Percentiles rank a stretch among this genome's conserved stretches.
These are phyloP conservation scores for Nicotiana knightiana DNA, from an alignment of 257 asterid species.

Conservation along the genomic window DNA sequence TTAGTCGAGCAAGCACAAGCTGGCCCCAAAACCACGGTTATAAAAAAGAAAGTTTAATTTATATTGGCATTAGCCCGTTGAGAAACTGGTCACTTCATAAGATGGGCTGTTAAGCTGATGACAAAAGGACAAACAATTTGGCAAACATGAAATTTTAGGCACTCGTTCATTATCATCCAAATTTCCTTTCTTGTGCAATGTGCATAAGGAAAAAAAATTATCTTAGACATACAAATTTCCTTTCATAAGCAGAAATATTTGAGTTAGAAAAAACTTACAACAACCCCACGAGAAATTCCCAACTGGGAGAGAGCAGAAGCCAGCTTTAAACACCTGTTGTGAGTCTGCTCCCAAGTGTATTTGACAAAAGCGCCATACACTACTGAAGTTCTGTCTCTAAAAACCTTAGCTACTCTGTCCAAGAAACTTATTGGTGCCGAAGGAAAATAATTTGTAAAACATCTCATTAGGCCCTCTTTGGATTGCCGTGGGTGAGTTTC, in stretches of 20 bases:
- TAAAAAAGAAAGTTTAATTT: too few relatives aligned
- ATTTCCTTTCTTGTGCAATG: too few relatives aligned
- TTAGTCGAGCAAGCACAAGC: too few relatives aligned
- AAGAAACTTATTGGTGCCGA: conserved; percentile 34
- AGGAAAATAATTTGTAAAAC: conserved; percentile 32
- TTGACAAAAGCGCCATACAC: conserved; percentile 25
- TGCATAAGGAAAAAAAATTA: too few relatives aligned
- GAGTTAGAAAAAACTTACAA: neutral
- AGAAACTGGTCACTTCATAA: too few relatives aligned
- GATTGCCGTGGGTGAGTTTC: neutral
- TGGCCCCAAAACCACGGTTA: too few relatives aligned
- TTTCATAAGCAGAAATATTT: neutral
- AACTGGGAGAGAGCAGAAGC: conserved; percentile 7
- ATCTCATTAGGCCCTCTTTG: neutral
- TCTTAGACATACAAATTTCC: too few relatives aligned
- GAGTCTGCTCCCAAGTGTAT: conserved; percentile 32
- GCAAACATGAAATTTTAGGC: too few relatives aligned
- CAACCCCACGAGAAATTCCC: neutral
- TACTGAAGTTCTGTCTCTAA: conserved; percentile 28
- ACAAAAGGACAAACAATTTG: too few relatives aligned
- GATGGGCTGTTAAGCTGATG: too few relatives aligned
- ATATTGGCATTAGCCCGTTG: too few relatives aligned
- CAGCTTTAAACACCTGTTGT: conserved; percentile 27
- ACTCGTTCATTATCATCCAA: too few relatives aligned
- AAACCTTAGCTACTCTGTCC: conserved; percentile 33